Conservation (phyloP, 495 filamentous ascomycete genomes). For the Lophium mytilinum region DNA sequence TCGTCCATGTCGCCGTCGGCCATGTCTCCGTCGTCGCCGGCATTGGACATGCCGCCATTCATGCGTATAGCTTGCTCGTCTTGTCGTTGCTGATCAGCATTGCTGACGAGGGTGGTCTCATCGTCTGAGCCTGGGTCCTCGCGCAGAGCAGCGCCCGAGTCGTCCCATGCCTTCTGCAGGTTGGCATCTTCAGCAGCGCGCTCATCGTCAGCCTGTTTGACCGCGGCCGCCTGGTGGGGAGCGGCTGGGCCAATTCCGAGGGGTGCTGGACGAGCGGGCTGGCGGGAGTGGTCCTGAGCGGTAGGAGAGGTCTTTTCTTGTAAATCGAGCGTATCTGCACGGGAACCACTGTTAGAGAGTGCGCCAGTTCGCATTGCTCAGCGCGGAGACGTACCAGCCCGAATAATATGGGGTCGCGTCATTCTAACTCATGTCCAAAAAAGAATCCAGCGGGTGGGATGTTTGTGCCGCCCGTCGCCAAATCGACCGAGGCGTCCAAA, state of each 20-base stretch:
- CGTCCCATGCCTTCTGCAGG: constrained; percentile 38
- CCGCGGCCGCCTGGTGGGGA: constrained; percentile 75
- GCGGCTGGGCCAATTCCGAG: constrained; percentile 53
- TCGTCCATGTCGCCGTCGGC: constrained; percentile 69
- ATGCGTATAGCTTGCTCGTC: constrained; percentile 19
- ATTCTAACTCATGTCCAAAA: constrained; percentile 37
- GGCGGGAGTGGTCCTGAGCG: constrained; percentile 65
- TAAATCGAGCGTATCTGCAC: constrained; percentile 84
- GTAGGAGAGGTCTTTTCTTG: constrained; percentile 77
- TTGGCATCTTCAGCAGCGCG: constrained; percentile 53
- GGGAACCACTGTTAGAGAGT: constrained; percentile 19
- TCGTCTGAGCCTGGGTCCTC: constrained; percentile 35
- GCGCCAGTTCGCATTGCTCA: constrained; percentile 11
- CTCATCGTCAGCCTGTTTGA: constrained; percentile 73
- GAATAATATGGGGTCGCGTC: constrained; percentile 69
- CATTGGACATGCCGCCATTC: constrained; percentile 17
- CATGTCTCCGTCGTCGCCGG: constrained; percentile 41
- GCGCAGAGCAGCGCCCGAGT: constrained; percentile 40
- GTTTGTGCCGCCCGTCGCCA: neutral
- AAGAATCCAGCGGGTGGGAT: neutral
- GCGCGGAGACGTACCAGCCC: constrained; percentile 54
- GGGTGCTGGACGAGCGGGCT: constrained; percentile 42
- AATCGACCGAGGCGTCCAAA: neutral
- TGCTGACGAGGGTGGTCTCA: constrained; percentile 19
- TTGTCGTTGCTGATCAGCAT: constrained; percentile 17